Base-by-base conservation (phyloP, 1,139 yeast genomes). In the Protomyces inundatus region DNA sequence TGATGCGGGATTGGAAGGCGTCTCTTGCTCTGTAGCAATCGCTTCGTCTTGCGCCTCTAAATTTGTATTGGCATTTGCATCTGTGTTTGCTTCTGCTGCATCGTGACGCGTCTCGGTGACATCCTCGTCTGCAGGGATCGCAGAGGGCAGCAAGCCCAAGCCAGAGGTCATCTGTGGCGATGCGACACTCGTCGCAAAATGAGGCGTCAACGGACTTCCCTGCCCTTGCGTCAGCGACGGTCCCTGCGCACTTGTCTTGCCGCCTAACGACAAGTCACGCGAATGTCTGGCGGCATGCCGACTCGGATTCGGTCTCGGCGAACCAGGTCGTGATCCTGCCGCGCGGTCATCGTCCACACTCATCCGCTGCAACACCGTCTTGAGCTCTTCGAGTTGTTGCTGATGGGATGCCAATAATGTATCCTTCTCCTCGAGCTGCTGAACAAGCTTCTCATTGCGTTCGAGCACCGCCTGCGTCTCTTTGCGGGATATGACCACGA, bases 341-440 rank as follows among this genome's bases (percentile, higher is more conserved):
- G 55, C 73, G n/a, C 32, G 23, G 7, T 40, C 62, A 30, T 58
- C 62, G 12, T 37, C 42, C 5, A 23, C 74, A 65, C 80, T 81
- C 67, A 80, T 70, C 52, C 77, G 78, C 60, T 80, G 80, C 35
- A 85, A 71, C 32, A 87, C 81, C 16, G 75, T 77, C 72, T 90
- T 90, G 67, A 91, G 79, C 65, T 85, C 90, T 35, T 77, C 77
- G 68, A 90, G 77, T 75, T 91, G 96, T 54, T 81, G 82, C 69
- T 85, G 88, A 66, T 89, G 74, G 64, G 84, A 81, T 36, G 81
- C 86, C 63, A 91, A 80, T 14, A 90, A 80, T 10, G 79, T 76
- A 70, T 90, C 89, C 71, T 86, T 86, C 72, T 90, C 97, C 48
- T 80, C 82, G 55, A 90, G 73, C 67, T 87, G 90, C 66, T 83